A percentile compares a stretch with the other conserved stretches of the same genome.
Conservation (phyloP, 768 basidiomycete species). For the Pisolithus marmoratus region DNA sequence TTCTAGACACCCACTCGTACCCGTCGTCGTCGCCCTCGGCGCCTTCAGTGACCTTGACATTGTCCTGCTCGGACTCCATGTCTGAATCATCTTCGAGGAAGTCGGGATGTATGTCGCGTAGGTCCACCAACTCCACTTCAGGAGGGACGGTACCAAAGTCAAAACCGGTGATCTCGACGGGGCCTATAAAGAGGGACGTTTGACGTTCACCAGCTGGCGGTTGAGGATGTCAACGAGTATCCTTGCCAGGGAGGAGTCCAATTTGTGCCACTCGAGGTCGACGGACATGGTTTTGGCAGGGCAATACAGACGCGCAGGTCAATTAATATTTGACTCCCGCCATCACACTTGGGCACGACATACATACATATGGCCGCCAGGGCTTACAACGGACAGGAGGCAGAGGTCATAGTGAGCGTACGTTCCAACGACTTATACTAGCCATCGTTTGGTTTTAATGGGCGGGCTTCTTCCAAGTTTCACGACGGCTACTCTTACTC, state of each 20-base stretch:
- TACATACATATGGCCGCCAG: background rate
- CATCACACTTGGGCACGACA: no score
- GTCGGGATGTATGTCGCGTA: slow-evolving; percentile 91
- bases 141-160: slow-evolving; percentile 83
- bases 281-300: slow-evolving; percentile 68
- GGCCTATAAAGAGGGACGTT: slow-evolving; percentile 95
- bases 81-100: slow-evolving; percentile 74
- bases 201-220: slow-evolving; percentile 60
- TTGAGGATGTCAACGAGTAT: slow-evolving; percentile 74
- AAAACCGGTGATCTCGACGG: slow-evolving; percentile 78
- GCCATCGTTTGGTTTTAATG: background rate
- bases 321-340: background rate
- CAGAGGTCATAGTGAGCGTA: slow-evolving; percentile 9
- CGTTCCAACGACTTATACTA: background rate
- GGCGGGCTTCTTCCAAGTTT: slow-evolving; percentile 35
- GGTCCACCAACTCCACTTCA: slow-evolving; percentile 84
- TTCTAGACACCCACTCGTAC: slow-evolving; percentile 77
- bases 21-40: slow-evolving; percentile 66
- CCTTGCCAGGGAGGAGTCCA: slow-evolving; percentile 66
- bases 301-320: background rate
- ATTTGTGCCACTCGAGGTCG: slow-evolving; percentile 88
- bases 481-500: slow-evolving; percentile 43
- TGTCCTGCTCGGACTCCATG: slow-evolving; percentile 26
- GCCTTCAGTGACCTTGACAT: slow-evolving; percentile 45
- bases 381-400: slow-evolving; percentile 6